Evolutionary conservation across 768 basidiomycete species (phyloP), one percentile per base, ranked within the genome.

Genomic region (Hemileccinum impolitum): DNA sequence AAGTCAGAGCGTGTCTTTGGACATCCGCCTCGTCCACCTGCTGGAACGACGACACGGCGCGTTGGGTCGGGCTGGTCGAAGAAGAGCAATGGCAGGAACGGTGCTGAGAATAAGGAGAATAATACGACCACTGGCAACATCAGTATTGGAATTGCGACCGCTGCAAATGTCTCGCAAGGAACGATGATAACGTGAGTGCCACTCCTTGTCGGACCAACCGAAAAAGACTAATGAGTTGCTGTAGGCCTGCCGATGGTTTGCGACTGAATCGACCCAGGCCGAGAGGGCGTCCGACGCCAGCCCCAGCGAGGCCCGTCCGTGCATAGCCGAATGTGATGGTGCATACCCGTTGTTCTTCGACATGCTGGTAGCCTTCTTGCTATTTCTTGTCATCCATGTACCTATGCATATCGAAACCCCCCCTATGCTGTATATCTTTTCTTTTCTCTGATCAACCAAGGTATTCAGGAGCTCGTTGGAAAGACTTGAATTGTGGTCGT

Each of bases 61-160:
- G 72, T 70, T 0, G 77, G 78, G 0, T 70, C 80, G 1, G 86
- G 85, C 2, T 82, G 78, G 81, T 68, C 81, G 36, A 88, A 87
- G 69, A 78, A 81, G 31, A 80, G 75, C 55, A 72, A 68, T 0
- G 77, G 75, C 26, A 66, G 82, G 72, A 66, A 68, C 62, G 50
- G 78, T 65, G 44, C 72, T 60, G 82, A 80, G 50, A 77, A 78
- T 55, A 78, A 84, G 62, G 80, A 84, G 64, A 82, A 81, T 25
- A 63, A 60, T 37, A 47, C 54, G 26, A 43, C 46, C 6, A 44
- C 50, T 1, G 43, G 51, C 12, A 61, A 54, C 12, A 21, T 36
- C 19, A 43, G 47, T 5, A 4, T 49, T 9, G 42, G 50, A 23
- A 38, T 37, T 18, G 43, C 39, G 3, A 30, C 42, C 3, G 45